Conservation (phyloP, 2,329 filamentous ascomycete species). For the Emericellopsis atlantica region DNA sequence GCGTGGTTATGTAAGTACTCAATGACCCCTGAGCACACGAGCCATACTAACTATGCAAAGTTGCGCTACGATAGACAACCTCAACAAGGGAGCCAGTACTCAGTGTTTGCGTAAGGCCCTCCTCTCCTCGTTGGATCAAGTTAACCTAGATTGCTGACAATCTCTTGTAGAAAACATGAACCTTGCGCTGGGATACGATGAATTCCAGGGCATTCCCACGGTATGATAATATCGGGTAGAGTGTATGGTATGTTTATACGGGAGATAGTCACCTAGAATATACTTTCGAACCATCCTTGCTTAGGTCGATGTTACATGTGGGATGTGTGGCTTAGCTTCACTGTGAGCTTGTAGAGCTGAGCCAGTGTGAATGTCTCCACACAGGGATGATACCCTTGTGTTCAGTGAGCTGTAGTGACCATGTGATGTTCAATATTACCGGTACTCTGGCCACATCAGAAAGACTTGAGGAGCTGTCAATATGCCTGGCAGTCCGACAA, state of each 20-base stretch:
- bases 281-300: neutral
- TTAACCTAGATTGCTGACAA: slow-evolving; percentile 1
- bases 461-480: too few species aligned
- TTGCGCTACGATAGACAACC: slow-evolving; percentile 83
- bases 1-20: slow-evolving; percentile 57
- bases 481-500: too few species aligned
- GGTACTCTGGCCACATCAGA: too few species aligned
- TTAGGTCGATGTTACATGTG: too few species aligned
- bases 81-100: slow-evolving; percentile 83
- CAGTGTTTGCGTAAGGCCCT: slow-evolving; percentile 72
- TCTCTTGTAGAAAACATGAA: slow-evolving; percentile 69
- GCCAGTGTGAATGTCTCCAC: too few species aligned
- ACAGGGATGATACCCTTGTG: too few species aligned
- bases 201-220: slow-evolving; percentile 73
- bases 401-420: too few species aligned
- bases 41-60: neutral
- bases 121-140: neutral
- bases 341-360: too few species aligned
- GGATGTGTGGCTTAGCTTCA: too few species aligned
- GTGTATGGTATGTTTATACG: neutral
- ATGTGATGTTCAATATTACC: too few species aligned
- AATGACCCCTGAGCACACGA: too few species aligned
- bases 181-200: slow-evolving; percentile 68
- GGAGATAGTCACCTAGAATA: neutral
- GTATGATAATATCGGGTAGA: slow-evolving; percentile 15